phyloP scores from a whole-genome alignment of 2,329 filamentous ascomycete species.

The Mycosphaerella arachidis region DNA sequence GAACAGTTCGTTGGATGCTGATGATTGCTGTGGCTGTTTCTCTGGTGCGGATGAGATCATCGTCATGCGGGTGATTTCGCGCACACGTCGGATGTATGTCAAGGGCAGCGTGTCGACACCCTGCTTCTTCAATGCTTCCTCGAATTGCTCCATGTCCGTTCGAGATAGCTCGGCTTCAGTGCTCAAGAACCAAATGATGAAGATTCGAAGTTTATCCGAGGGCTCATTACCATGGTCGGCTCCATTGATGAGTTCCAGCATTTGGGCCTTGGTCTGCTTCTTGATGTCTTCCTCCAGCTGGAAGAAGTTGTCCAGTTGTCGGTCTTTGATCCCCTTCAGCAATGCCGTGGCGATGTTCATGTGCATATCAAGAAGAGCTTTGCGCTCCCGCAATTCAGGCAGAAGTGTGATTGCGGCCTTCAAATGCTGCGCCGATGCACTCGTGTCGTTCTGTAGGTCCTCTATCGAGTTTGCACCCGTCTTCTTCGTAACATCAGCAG shows the following conservation, averaged over 20 bases:
- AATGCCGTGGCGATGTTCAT: constrained; percentile 93
- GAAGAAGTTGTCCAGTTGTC: constrained; percentile 93
- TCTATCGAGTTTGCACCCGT: constrained; percentile 90
- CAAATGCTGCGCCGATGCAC: constrained; percentile 84
- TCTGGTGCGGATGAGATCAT: constrained; percentile 84
- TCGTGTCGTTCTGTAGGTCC: constrained; percentile 84
- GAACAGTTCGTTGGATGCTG: constrained; percentile 73
- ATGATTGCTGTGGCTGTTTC: constrained; percentile 52
- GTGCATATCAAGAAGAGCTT: constrained; percentile 92
- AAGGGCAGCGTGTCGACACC: constrained; percentile 74
- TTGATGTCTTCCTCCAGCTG: constrained; percentile 89
- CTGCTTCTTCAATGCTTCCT: constrained; percentile 71
- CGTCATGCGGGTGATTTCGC: constrained; percentile 94
- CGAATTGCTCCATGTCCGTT: constrained; percentile 78
- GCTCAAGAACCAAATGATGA: constrained; percentile 95
- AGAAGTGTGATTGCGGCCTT: constrained; percentile 92
- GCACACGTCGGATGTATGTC: constrained; percentile 82
- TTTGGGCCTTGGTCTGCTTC: constrained; percentile 84
- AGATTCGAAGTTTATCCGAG: constrained; percentile 83
- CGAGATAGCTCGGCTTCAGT: constrained; percentile 84
- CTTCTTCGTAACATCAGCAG: constrained; percentile 88
- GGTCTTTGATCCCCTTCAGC: constrained; percentile 81
- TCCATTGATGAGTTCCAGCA: constrained; percentile 81
- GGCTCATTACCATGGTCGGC: constrained; percentile 76
- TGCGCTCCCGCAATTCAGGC: constrained; percentile 86